Evolutionary conservation across 176 grass and related monocot genomes (phyloP).

Genomic region (Oryza brachyantha): DNA sequence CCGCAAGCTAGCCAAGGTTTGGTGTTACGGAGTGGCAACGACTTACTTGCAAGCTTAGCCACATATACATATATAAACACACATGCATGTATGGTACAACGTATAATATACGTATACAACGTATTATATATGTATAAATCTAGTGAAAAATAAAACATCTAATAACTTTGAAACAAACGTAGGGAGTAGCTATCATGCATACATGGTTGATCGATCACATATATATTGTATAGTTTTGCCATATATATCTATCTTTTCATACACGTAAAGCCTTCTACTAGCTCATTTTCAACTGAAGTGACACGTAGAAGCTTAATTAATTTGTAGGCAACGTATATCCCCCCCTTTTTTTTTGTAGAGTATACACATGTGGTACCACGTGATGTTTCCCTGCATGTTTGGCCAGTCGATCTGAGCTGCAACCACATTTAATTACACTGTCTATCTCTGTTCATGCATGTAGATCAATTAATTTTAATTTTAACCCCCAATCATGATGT

Average conservation of each 20-base stretch:
- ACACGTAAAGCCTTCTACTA: too few species aligned
- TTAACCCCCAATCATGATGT: neutral
- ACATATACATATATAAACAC: too few species aligned
- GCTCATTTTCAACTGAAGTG: too few species aligned
- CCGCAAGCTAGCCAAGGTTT: slow-evolving; percentile 23
- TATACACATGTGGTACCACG: neutral
- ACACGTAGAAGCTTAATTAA: too few species aligned
- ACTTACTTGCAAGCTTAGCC: neutral
- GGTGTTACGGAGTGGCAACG: neutral
- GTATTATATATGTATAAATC: too few species aligned
- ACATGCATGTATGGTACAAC: neutral
- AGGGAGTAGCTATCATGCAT: too few species aligned
- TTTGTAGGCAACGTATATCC: too few species aligned
- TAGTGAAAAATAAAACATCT: too few species aligned
- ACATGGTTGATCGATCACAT: too few species aligned
- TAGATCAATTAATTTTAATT: neutral
- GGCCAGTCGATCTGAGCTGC: neutral
- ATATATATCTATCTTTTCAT: too few species aligned
- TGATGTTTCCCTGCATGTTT: neutral
- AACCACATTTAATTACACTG: neutral
- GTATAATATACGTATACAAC: neutral
- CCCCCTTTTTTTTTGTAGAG: neutral
- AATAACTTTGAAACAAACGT: too few species aligned
- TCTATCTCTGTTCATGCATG: neutral
- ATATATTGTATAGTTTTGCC: too few species aligned